Evolutionary conservation across 371 early-diverging fungal genomes (phyloP), one percentile per base, ranked within the genome.

Genomic region (Encephalitozoon intestinalis): DNA sequence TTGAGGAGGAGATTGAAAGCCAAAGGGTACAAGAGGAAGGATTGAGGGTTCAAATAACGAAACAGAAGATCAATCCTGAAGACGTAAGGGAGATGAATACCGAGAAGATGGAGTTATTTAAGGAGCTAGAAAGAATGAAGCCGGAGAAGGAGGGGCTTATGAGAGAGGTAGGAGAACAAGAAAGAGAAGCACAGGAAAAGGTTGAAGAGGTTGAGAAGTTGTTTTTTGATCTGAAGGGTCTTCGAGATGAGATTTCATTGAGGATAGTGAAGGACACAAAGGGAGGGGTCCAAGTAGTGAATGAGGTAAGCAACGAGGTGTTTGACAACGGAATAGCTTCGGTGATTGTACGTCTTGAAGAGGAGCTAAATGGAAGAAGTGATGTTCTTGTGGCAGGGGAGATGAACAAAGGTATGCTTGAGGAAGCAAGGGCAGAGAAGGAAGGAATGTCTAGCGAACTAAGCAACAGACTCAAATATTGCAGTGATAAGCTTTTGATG

Each of bases 81-180:
- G 91, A 91, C 81, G 87, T 91, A 2, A 89, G 90, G 64, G 87
- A 89, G 46, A 91, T 92, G 91, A 90, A 86, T 49, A 82, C 86
- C 6, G 90, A 92, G 81, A 82, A 84, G 71, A 68, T 75, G 2
- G 67, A 68, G 15, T 67, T 85, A 15, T 73, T 79, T 26, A 81
- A 82, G 40, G 68, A 70, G 31, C 52, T 84, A 15, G 85, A 85
- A 50, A 78, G 74, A 40, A 49, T 82, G 39, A 85, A 82, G 58
- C 64, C 73, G n/a, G 80, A 80, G 37, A 82, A 82, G 51, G 80
- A 82, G 53, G 43, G 63, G 46, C 40, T 65, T 2, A 40, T 74
- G 40, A 64, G 53, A 67, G 50, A 37, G 4, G 43, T 65, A 9
- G 54, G 30, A 2, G 25, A 72, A 25, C 26, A 70, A 12, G 81